Evolutionary conservation across 2,329 filamentous ascomycete genomes (phyloP), one percentile per base, ranked within the genome.

Genomic region (Trichothecium sympodiale): DNA sequence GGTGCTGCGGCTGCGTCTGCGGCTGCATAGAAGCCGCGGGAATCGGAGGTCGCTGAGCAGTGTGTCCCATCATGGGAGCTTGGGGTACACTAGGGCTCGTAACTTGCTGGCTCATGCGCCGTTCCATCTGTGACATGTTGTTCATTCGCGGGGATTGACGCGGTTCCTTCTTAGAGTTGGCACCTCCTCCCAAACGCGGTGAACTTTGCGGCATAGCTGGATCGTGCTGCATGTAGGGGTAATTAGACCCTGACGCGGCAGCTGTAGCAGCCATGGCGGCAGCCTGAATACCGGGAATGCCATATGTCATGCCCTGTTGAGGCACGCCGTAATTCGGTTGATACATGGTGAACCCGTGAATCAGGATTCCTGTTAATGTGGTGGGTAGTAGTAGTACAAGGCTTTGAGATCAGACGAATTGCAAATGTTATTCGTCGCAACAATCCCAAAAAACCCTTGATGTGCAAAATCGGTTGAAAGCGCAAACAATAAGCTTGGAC

Each of bases 211-310:
- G 70, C 61, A 69, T 69, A 62, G 69, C 78, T 15, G 74, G 69
- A 50, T 88, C 83, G 37, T 82, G 77, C 34, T 79, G 64, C 61
- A 87, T 76, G 45, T 81, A 79, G 42, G 82, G 80, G 47, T 82
- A 83, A 43, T 67, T 75, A 41, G 85, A 81, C 29, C 89, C 88
- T 5, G 87, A 88, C 9, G 89, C 89, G 2, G 89, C 88, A 14
- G 89, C 89, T 1, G 88, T 94, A 16, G 83, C 76, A 31, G 83
- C 88, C 84, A 94, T 91, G 39, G 88, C 88, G 34, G 89, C 88
- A 12, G 87, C 87, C 58, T 94, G 85, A 32, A 87, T 85, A 15
- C 81, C 75, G 25, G 81, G 80, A 60, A 89, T 85, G 39, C 73
- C 80, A 63, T 94, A 94, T 63, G 83, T 80, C 76, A 94, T 86